Evolutionary conservation across 345 rosid species (phyloP).

Genomic region (Syzygium grande): DNA sequence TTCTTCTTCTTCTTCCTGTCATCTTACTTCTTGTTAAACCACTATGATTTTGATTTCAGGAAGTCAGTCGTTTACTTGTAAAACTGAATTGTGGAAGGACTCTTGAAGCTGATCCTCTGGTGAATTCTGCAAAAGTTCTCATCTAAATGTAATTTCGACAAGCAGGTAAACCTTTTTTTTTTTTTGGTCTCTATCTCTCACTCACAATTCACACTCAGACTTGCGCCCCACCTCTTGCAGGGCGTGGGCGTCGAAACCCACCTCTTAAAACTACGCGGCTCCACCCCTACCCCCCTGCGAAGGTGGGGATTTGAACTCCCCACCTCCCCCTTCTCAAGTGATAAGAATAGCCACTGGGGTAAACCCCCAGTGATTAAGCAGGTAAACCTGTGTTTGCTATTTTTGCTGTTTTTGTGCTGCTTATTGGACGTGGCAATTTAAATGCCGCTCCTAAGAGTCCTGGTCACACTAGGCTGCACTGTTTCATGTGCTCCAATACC

Average conservation of each 20-base stretch:
- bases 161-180: constrained; percentile 62
- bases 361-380: too few species aligned
- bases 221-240: too few species aligned
- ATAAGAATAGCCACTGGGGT: too few species aligned
- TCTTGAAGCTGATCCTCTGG: constrained; percentile 33
- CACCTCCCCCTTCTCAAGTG: too few species aligned
- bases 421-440: neutral
- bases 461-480: neutral
- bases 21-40: neutral
- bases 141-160: constrained; percentile 58
- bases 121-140: constrained; percentile 46
- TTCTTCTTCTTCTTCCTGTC: neutral
- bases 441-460: neutral
- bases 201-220: too few species aligned
- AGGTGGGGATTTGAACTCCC: too few species aligned
- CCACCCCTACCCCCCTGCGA: too few species aligned
- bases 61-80: constrained; percentile 62
- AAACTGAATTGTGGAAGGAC: constrained; percentile 52
- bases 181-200: too few species aligned
- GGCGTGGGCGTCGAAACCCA: too few species aligned
- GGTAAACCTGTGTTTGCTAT: too few species aligned
- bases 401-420: too few species aligned
- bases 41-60: constrained; percentile 30
- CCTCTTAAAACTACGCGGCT: too few species aligned
- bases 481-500: neutral